Conservation (phyloP, 169 alveolate species). For the Fabrea salina region DNA sequence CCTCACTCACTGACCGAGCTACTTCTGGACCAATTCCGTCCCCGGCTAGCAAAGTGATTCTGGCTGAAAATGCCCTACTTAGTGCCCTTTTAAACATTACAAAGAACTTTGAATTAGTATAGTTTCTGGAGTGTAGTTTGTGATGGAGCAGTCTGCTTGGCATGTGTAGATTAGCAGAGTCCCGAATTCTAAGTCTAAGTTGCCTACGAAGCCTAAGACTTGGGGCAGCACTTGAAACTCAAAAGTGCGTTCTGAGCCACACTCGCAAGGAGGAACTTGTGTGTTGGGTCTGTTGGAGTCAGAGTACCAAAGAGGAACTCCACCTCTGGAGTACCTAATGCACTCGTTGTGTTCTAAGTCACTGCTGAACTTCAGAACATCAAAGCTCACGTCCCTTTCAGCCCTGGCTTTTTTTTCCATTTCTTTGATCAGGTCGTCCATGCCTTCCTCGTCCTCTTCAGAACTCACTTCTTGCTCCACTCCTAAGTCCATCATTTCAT, state of each 20-base stretch:
- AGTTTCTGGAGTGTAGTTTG: background rate
- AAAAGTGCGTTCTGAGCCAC: background rate
- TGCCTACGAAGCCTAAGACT: background rate
- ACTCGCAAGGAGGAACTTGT: background rate
- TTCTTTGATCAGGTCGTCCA: background rate
- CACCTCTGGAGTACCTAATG: background rate
- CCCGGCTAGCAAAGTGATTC: slow-evolving; percentile 58
- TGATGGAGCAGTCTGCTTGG: background rate
- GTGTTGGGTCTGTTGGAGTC: background rate
- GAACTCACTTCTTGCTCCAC: background rate
- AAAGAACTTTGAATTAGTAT: background rate
- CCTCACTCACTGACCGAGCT: slow-evolving; percentile 43
- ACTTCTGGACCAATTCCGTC: slow-evolving; percentile 83
- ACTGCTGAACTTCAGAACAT: background rate
- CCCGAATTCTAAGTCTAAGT: background rate
- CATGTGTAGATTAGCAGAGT: slow-evolving; percentile 8
- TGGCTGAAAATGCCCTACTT: background rate
- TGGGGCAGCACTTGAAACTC: slow-evolving; percentile 15
- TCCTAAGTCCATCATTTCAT: slow-evolving; percentile 3
- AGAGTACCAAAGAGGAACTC: slow-evolving; percentile 12
- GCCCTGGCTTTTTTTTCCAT: background rate
- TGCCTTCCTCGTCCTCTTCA: background rate
- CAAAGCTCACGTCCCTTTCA: background rate
- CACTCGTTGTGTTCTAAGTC: background rate
- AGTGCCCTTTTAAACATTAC: background rate